Evolutionary conservation across 2,329 filamentous ascomycete species (phyloP).

Genomic region (Cryphonectria radicalis): DNA sequence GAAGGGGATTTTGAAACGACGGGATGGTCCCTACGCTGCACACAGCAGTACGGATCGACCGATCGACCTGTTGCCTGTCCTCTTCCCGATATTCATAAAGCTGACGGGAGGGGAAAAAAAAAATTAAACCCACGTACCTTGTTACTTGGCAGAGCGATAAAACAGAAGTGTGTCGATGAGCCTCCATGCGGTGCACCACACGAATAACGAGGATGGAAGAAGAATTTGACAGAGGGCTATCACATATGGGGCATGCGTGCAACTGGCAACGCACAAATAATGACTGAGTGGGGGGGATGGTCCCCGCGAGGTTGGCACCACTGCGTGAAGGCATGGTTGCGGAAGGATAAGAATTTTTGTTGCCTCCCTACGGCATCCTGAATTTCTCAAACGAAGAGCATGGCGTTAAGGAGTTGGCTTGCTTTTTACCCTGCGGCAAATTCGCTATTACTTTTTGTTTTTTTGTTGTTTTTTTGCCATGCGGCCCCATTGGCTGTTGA

Average conservation of each 20-base stretch:
- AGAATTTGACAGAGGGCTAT: neutral
- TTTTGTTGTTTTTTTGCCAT: neutral
- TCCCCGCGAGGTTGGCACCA: slow-evolving; percentile 3
- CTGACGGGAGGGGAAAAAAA: neutral
- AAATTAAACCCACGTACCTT: neutral
- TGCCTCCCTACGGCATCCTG: slow-evolving; percentile 23
- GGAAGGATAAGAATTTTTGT: neutral
- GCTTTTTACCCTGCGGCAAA: neutral
- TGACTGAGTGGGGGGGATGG: slow-evolving; percentile 13
- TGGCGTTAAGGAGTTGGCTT: slow-evolving; percentile 21
- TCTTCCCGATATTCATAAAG: neutral
- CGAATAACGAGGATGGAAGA: neutral
- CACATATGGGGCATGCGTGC: neutral
- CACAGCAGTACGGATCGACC: neutral
- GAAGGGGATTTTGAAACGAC: neutral
- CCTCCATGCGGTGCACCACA: neutral
- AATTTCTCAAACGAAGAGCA: slow-evolving; percentile 25
- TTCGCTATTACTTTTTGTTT: neutral
- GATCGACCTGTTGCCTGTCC: neutral
- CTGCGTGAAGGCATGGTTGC: neutral
- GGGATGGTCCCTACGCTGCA: neutral
- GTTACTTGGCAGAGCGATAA: neutral
- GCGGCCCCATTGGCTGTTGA: neutral
- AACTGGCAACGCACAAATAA: slow-evolving; percentile 14
- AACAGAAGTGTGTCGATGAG: neutral